Evolutionary conservation across 805 yeast genomes (phyloP).

Genomic region (Candida nemodendra): DNA sequence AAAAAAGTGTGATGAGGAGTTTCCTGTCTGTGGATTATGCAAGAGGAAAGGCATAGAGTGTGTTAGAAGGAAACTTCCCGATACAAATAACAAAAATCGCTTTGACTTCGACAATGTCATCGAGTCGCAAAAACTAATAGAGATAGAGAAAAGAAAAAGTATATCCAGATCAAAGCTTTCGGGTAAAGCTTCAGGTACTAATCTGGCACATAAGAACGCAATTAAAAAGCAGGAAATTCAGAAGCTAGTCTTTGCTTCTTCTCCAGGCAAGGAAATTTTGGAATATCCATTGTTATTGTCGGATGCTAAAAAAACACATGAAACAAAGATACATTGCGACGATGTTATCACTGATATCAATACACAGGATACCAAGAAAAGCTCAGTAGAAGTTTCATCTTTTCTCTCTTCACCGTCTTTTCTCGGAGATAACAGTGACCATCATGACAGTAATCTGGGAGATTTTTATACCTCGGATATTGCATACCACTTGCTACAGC

Average conservation of each 20-base stretch:
- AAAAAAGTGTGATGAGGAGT: conserved; percentile 49
- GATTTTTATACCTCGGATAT: not conserved
- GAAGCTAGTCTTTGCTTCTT: not conserved
- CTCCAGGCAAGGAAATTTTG: not conserved
- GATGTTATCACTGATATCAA: not conserved
- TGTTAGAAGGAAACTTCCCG: conserved; percentile 20
- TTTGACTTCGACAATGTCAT: conserved; percentile 17
- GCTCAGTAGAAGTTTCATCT: not conserved
- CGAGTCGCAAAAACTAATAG: conserved; percentile 19
- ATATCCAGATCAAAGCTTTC: not conserved
- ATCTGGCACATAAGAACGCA: not conserved
- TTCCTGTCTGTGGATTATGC: conserved; percentile 48
- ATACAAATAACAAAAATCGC: conserved; percentile 8
- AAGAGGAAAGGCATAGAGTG: conserved; percentile 31
- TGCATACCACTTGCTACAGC: conserved; percentile 2
- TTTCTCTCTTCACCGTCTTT: not conserved
- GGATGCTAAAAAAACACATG: not conserved
- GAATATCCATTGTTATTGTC: not conserved
- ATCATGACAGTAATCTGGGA: not conserved
- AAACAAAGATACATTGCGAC: not conserved
- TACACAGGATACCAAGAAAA: too few relatives aligned
- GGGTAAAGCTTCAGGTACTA: not conserved
- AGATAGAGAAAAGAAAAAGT: conserved; percentile 10
- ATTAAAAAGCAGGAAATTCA: not conserved
- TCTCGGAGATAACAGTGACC: not conserved